phyloP scores from a whole-genome alignment of 1,284 basidiomycete species.

The Trametes sp. region DNA sequence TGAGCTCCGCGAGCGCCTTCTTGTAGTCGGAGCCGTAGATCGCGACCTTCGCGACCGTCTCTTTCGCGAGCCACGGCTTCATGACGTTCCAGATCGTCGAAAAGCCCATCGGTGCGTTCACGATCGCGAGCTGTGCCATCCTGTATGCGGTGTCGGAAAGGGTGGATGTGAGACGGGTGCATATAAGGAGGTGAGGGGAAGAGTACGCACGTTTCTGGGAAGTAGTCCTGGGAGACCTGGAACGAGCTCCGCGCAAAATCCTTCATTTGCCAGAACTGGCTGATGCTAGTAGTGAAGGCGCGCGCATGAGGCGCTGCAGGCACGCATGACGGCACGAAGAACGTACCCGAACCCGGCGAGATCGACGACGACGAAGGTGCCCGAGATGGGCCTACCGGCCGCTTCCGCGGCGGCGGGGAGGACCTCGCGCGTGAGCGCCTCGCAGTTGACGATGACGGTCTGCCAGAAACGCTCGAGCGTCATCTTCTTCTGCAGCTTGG shows the following conservation, averaged over 20 bases:
- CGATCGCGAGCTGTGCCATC: conserved; percentile 72
- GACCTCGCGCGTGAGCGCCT: conserved; percentile 67
- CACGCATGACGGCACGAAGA: not conserved
- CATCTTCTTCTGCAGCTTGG: conserved; percentile 65
- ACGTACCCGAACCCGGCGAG: conserved; percentile 71
- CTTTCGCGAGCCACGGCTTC: conserved; percentile 75
- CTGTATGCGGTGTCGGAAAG: conserved; percentile 41
- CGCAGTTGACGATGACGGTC: conserved; percentile 65
- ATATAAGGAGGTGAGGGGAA: not conserved
- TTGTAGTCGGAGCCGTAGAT: conserved; percentile 68
- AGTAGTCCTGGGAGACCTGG: conserved; percentile 79
- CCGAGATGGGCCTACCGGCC: conserved; percentile 57
- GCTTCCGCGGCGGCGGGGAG: conserved; percentile 67
- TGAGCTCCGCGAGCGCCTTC: conserved; percentile 58
- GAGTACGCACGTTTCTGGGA: conserved; percentile 69
- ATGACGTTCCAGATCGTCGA: conserved; percentile 73
- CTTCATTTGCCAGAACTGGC: conserved; percentile 80
- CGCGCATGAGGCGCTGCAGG: not conserved
- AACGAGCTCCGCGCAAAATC: conserved; percentile 63
- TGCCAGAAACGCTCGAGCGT: conserved; percentile 71
- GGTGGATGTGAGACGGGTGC: conserved; percentile 1
- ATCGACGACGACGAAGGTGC: conserved; percentile 70
- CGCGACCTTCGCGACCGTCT: conserved; percentile 70
- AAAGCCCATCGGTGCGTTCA: conserved; percentile 76
- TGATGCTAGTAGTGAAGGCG: conserved; percentile 48